Evolutionary conservation across 441 rosid genomes (phyloP).

Genomic region (Brassica hybrid): DNA sequence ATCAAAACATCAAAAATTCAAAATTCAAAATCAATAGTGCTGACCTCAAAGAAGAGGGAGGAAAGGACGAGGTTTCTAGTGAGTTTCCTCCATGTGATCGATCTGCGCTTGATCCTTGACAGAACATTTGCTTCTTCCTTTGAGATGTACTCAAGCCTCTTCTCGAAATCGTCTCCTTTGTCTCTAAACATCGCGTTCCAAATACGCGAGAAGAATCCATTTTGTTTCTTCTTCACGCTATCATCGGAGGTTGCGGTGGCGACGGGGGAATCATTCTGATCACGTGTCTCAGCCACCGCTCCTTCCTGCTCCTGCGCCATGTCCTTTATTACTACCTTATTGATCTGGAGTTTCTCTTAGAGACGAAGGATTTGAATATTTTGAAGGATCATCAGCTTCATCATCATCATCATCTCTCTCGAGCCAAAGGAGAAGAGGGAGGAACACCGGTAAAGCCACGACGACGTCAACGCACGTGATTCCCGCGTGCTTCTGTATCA

Average conservation of each 20-base stretch:
- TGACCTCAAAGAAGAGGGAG: slow-evolving; percentile 76
- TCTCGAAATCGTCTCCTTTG: slow-evolving; percentile 76
- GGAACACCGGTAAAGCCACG: slow-evolving; percentile 26
- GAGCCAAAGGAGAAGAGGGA: neutral
- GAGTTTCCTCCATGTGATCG: slow-evolving; percentile 63
- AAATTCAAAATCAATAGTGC: neutral
- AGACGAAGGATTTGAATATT: slow-evolving; percentile 18
- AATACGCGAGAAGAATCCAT: slow-evolving; percentile 65
- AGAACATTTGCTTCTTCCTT: slow-evolving; percentile 75
- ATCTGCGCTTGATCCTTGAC: slow-evolving; percentile 61
- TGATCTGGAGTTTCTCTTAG: slow-evolving; percentile 19
- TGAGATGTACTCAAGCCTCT: slow-evolving; percentile 72
- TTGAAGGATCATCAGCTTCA: slow-evolving; percentile 5
- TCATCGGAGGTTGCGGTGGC: neutral
- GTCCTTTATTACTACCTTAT: too few species aligned
- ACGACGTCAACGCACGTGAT: slow-evolving; percentile 31
- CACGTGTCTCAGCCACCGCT: slow-evolving; percentile 17
- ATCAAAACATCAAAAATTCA: neutral
- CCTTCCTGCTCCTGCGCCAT: slow-evolving; percentile 32
- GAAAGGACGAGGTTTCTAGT: slow-evolving; percentile 62
- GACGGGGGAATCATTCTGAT: slow-evolving; percentile 25
- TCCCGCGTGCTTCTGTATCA: slow-evolving; percentile 15
- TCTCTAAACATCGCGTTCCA: slow-evolving; percentile 68
- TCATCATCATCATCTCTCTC: neutral
- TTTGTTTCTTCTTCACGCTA: slow-evolving; percentile 42